Evolutionary conservation across 129 eudicot species (phyloP), one percentile per base, ranked within the genome.

Genomic region (Tagetes erecta): DNA sequence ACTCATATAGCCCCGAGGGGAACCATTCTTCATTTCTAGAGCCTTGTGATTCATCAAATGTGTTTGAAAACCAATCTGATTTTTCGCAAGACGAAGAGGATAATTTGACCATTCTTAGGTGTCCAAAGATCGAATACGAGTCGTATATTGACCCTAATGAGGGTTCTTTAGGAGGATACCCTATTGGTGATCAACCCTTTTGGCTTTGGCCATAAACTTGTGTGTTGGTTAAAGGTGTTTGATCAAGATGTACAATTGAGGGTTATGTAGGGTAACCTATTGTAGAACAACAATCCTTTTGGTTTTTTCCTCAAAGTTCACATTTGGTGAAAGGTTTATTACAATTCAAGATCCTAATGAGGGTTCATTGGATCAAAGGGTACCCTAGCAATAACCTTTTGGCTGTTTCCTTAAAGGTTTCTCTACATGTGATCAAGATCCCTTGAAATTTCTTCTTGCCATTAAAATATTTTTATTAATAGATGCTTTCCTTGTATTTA

Each of bases 121-220:
- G 87, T 59, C 89, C 91, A 2, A 91, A 91, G 77, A 81, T 86
- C 63, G 87, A 91, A 49, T 80, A 78, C 44, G 94, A 81, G 42
- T 83, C 82, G 5, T 87, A 73, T 66, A 84, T 80, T 67, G 89
- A 82, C 80, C 71, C 78, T 6, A 85, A 78, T 57, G 78, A 76
- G 38, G 84, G 81, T 77, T 70, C 90, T 44, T 59, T 86, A 81
- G 92, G 82, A 81, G 92, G 82, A 31, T 83, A 70, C 73, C 80
- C 87, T 9, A 83, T 78, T 76, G 87, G 87, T 44, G 90, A 87
- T 80, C 88, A 85, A 71, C 68, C 85, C 73, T 85, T 87, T 51
- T 90, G 96, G 92, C 87, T 90, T 58, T 90, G 97, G 94, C 80
- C 89, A 69, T 86, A 71, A 81, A 64, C 69, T 56, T 44, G 68